A percentile compares a stretch with the other conserved stretches of the same genome.
Conservation (phyloP, 495 filamentous ascomycete species). For the Opeltia flavorubescens region DNA sequence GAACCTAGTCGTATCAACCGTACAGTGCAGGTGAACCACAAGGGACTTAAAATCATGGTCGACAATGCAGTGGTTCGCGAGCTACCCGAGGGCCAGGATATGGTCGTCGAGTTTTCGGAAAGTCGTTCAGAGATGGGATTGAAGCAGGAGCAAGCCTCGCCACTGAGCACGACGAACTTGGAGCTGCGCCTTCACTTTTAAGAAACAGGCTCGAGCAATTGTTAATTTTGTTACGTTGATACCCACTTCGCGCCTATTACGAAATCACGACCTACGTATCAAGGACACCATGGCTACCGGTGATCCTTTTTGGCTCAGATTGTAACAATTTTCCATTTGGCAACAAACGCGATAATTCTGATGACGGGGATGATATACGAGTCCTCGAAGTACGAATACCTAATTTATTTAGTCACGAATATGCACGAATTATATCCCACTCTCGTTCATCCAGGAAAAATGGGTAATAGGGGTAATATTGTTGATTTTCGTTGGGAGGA, state of each 20-base stretch:
- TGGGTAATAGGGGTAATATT: not conserved
- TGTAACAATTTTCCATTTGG: not conserved
- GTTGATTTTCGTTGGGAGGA: too few species aligned
- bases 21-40: conserved; percentile 52
- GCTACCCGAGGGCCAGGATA: conserved; percentile 81
- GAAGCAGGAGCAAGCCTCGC: conserved; percentile 9
- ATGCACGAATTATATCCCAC: not conserved
- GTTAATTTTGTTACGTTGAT: conserved; percentile 2
- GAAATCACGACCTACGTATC: not conserved
- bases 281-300: not conserved
- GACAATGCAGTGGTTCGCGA: conserved; percentile 86
- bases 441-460: not conserved
- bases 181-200: conserved; percentile 18
- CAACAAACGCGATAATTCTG: not conserved
- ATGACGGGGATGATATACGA: conserved; percentile 10
- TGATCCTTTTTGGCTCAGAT: conserved; percentile 1
- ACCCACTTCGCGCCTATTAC: not conserved
- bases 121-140: not conserved
- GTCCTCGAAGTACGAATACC: conserved; percentile 6
- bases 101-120: conserved; percentile 51
- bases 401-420: not conserved
- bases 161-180: not conserved
- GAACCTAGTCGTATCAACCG: conserved; percentile 55
- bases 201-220: not conserved
- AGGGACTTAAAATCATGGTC: conserved; percentile 68